phyloP scores from a whole-genome alignment of 371 early-diverging fungal species.

The Syncephalastrum sp. region DNA sequence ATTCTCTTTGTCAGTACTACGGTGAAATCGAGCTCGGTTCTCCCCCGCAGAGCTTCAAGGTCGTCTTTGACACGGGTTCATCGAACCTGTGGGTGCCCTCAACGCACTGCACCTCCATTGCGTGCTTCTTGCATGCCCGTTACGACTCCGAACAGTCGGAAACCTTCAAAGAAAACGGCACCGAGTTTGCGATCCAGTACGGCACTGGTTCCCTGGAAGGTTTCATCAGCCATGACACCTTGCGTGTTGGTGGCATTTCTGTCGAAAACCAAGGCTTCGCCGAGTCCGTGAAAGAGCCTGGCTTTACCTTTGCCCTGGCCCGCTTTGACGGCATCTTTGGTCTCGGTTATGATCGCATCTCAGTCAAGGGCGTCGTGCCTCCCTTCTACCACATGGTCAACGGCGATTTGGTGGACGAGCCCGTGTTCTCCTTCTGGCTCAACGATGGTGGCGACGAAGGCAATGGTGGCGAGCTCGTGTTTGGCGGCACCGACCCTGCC shows the following conservation, averaged over 20 bases:
- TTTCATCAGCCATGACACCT: conserved; percentile 78
- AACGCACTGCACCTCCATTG: conserved; percentile 88
- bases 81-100: conserved; percentile 97
- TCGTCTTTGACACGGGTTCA: conserved; percentile 96
- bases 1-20: conserved; percentile 57
- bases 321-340: conserved; percentile 94
- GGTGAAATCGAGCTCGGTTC: conserved; percentile 83
- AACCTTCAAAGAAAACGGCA: conserved; percentile 82
- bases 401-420: conserved; percentile 68
- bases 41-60: conserved; percentile 88
- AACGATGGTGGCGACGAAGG: conserved; percentile 49
- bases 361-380: conserved; percentile 84
- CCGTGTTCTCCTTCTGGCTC: conserved; percentile 84
- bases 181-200: conserved; percentile 88
- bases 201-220: conserved; percentile 93
- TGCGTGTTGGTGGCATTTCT: conserved; percentile 70
- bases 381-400: conserved; percentile 91
- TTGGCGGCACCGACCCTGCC: conserved; percentile 76
- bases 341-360: conserved; percentile 84
- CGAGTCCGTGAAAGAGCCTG: conserved; percentile 90
- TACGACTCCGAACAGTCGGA: conserved; percentile 74
- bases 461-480: conserved; percentile 79
- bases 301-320: conserved; percentile 82
- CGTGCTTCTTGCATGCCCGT: conserved; percentile 87
- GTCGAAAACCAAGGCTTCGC: conserved; percentile 79